Percentiles rank a stretch among this genome's conserved stretches.
Conservation (phyloP, 345 rosid species). For the Streptanthus diversifolius region DNA sequence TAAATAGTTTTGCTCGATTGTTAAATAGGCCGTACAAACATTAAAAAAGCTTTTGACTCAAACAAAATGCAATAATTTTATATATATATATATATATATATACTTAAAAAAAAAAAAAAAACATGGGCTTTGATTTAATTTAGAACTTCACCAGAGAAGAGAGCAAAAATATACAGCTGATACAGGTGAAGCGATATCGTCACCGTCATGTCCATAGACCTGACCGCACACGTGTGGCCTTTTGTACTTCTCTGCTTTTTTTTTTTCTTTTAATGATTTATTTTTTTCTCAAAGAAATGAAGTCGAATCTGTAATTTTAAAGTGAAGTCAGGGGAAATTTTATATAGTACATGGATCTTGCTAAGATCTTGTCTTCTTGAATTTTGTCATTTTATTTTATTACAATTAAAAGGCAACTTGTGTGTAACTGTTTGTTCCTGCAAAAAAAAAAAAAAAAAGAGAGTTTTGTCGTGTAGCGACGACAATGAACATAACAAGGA, state of each 20-base stretch:
- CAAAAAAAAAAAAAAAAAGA: not conserved
- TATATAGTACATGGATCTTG: constrained; percentile 31
- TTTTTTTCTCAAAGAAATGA: not conserved
- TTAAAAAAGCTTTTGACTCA: not conserved
- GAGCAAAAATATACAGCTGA: not conserved
- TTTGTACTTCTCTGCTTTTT: constrained; percentile 17
- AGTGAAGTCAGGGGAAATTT: constrained; percentile 21
- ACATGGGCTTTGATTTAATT: not conserved
- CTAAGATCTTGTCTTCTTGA: constrained; percentile 33
- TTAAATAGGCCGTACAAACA: not conserved
- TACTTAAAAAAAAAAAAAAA: no score
- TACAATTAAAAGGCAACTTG: constrained; percentile 15
- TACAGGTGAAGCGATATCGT: not conserved
- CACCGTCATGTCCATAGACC: constrained; percentile 35
- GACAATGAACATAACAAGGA: constrained; percentile 33
- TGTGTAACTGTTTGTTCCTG: constrained; percentile 9
- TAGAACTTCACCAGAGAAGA: not conserved
- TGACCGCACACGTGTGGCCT: constrained; percentile 33
- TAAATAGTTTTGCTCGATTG: not conserved
- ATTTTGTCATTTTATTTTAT: not conserved
- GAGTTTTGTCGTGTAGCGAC: constrained; percentile 23
- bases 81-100: no score
- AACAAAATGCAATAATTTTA: not conserved
- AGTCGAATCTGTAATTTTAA: constrained; percentile 21
- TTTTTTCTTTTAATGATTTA: not conserved